Evolutionary conservation across 208 protist species (phyloP).

Genomic region (Borovskyia barvae): DNA sequence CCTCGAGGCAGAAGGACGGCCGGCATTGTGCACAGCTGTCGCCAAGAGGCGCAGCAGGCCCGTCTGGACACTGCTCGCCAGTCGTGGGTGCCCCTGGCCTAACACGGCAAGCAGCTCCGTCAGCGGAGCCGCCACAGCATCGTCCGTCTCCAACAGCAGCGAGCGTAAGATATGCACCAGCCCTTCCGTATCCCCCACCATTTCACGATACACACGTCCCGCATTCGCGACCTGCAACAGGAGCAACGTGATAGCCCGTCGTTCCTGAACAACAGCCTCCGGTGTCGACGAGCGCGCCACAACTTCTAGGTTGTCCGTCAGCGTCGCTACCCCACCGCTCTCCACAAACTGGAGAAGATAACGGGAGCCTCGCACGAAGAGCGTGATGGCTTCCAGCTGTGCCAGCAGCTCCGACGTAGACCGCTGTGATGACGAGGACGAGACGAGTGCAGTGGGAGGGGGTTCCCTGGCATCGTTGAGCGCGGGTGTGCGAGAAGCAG

Average conservation of each 20-base stretch:
- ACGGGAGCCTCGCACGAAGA: conserved; percentile 75
- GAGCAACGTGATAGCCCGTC: conserved; percentile 48
- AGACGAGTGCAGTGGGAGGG: background rate
- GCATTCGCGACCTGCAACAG: conserved; percentile 80
- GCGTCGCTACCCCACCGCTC: conserved; percentile 46
- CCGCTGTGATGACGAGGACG: background rate
- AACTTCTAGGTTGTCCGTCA: conserved; percentile 61
- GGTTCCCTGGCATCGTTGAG: background rate
- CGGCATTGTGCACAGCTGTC: conserved; percentile 3
- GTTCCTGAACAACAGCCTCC: conserved; percentile 35
- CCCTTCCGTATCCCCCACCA: conserved; percentile 77
- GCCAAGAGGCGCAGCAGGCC: conserved; percentile 57
- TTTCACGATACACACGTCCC: conserved; percentile 86
- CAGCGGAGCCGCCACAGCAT: conserved; percentile 38
- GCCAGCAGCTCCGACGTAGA: conserved; percentile 34
- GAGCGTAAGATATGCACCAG: conserved; percentile 44
- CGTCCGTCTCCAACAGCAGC: conserved; percentile 52
- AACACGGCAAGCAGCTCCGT: conserved; percentile 67
- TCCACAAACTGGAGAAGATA: conserved; percentile 84
- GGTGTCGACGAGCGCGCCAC: background rate
- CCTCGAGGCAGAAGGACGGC: background rate
- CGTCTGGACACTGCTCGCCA: conserved; percentile 46
- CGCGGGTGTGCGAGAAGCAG: background rate
- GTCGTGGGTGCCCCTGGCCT: conserved; percentile 56
- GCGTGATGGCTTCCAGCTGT: conserved; percentile 49